A percentile compares a stretch with the other conserved stretches of the same genome.
Evolutionary conservation across 2,329 filamentous ascomycete species (phyloP).

Genomic region (Onygenales sp.): DNA sequence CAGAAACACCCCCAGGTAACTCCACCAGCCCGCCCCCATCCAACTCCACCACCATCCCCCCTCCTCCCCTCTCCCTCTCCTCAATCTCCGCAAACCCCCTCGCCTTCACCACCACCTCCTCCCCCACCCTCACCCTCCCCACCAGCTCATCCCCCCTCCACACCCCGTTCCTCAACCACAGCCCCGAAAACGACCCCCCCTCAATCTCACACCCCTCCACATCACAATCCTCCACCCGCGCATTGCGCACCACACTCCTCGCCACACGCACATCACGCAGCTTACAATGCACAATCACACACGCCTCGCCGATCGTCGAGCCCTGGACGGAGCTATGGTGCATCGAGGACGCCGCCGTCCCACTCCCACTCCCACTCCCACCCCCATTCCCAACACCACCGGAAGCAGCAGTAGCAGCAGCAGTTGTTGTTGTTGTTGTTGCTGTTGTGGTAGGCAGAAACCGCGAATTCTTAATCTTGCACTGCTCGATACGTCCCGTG

Average conservation of each 20-base stretch:
- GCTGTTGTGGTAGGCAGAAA: background rate
- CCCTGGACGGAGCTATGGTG: background rate
- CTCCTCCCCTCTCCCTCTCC: background rate
- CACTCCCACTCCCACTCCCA: no score
- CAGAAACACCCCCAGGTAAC: background rate
- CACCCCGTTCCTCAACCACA: constrained; percentile 2
- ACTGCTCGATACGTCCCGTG: background rate
- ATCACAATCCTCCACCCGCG: background rate
- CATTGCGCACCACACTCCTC: background rate
- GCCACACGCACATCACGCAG: background rate
- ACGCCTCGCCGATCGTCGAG: background rate
- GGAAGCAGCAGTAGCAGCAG: background rate
- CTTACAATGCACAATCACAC: background rate
- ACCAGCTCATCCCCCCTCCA: constrained; percentile 1
- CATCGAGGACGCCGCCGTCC: background rate
- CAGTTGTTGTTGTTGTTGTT: background rate
- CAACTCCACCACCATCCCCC: background rate
- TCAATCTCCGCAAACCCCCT: background rate
- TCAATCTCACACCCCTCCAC: background rate
- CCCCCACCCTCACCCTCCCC: background rate
- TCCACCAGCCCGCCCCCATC: background rate
- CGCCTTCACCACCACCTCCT: background rate
- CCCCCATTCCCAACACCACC: background rate
- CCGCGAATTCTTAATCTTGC: background rate
- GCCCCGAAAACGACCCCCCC: background rate